Evolutionary conservation across 2,329 filamentous ascomycete species (phyloP).

Genomic region (Cladosporium sp.): DNA sequence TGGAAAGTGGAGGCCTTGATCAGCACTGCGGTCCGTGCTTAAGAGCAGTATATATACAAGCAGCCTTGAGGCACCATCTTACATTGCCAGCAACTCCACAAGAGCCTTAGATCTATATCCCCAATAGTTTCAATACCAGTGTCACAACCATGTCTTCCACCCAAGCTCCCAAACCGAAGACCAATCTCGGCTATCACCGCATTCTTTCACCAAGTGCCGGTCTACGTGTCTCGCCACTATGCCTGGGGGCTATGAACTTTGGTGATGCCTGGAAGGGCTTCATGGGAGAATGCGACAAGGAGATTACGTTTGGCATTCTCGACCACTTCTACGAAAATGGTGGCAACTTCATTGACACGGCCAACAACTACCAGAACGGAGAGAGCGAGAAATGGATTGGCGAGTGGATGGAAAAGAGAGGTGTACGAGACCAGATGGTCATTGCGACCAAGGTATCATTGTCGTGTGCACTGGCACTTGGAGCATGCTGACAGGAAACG

Average conservation of each 20-base stretch:
- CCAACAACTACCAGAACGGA: slow-evolving; percentile 51
- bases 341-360: slow-evolving; percentile 56
- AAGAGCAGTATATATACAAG: neutral
- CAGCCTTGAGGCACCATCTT: neutral
- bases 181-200: slow-evolving; percentile 52
- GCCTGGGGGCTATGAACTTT: slow-evolving; percentile 57
- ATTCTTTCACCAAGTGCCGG: slow-evolving; percentile 51
- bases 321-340: slow-evolving; percentile 50
- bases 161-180: slow-evolving; percentile 34
- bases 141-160: neutral
- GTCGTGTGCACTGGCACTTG: too few species aligned
- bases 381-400: slow-evolving; percentile 53
- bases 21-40: neutral
- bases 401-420: slow-evolving; percentile 51
- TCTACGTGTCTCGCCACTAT: slow-evolving; percentile 54
- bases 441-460: slow-evolving; percentile 33
- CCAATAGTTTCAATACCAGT: neutral
- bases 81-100: neutral
- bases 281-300: slow-evolving; percentile 33
- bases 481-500: neutral
- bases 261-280: slow-evolving; percentile 48
- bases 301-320: slow-evolving; percentile 48
- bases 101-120: rapidly evolving
- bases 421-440: slow-evolving; percentile 52
- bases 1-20: neutral